Base-by-base conservation (phyloP, 306 rosid genomes). In the Cucurbita moschata region DNA sequence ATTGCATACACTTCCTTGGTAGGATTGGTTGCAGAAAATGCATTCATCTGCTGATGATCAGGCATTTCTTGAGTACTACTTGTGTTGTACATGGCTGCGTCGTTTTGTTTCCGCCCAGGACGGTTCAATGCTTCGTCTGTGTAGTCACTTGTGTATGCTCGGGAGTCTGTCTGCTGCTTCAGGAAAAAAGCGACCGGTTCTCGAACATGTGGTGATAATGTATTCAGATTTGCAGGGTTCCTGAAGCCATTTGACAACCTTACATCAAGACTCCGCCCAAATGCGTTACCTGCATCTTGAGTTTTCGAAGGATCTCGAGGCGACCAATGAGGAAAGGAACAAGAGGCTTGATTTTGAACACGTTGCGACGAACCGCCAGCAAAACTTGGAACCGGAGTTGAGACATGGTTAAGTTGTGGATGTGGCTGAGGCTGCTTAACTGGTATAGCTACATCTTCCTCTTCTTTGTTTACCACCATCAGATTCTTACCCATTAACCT, bases 401-500 rank as follows among this genome's bases (percentile, higher is more conserved):
- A 21, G 16, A 60, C 64, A 44, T 72, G 67, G 75, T 75, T 77
- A 51, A 38, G 42, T 23, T 68, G 85, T 35, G 64, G 43, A 26
- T 62, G 77, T 2, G 80, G 77, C 75, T 79, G 79, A 37, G 75
- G 60, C 78, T 75, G 84, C 54, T 63, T 78, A 9, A 46, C 74
- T 40, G 79, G 76, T 76, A 64, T 60, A 47, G 83, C 72, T 57
- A 77, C 64, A 70, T 81, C 89, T 50, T 30, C 74, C 74, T 83
- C 88, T 21, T 80, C 85, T 80, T 74, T 80, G 78, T 78, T 86
- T 52, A 78, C 86, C 77, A 86, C 90, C 90, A 86, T 86, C 83
- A 86, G 78, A 75, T 86, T 82, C 80, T 86, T 86, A 30, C 90
- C 90, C 90, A 86, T 86, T 82, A 86, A 66, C 83, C 90, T 74